Evolutionary conservation across 1,284 basidiomycete genomes (phyloP).

Genomic region (Cutaneotrichosporon cyanovorans): DNA sequence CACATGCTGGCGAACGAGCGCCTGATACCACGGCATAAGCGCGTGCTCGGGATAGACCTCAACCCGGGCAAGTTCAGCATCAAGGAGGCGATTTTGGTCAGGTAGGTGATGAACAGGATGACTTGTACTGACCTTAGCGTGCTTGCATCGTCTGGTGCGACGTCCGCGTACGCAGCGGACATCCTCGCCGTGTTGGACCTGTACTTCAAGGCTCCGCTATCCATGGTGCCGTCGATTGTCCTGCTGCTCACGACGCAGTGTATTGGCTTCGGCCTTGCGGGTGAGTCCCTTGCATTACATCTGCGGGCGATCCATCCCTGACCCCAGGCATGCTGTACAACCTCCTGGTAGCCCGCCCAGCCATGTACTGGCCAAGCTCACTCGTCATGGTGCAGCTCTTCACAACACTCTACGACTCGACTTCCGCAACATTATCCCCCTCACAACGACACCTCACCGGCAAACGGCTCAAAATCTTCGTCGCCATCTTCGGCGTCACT

Average conservation of each 20-base stretch:
- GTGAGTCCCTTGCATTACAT: slow-evolving; percentile 21
- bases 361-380: slow-evolving; percentile 48
- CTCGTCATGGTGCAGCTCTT: slow-evolving; percentile 50
- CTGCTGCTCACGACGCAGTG: slow-evolving; percentile 52
- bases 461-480: slow-evolving; percentile 46
- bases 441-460: slow-evolving; percentile 34
- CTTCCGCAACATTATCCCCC: slow-evolving; percentile 5
- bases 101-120: slow-evolving; percentile 18
- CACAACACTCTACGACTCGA: slow-evolving; percentile 47
- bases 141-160: slow-evolving; percentile 47
- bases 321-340: slow-evolving; percentile 42
- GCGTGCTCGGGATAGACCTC: slow-evolving; percentile 39
- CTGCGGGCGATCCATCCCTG: too few relatives aligned
- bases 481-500: slow-evolving; percentile 42
- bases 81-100: slow-evolving; percentile 45
- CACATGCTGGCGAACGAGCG: slow-evolving; percentile 39
- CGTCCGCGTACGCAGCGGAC: slow-evolving; percentile 46
- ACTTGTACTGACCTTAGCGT: slow-evolving; percentile 40
- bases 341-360: slow-evolving; percentile 39
- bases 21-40: slow-evolving; percentile 22
- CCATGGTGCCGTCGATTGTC: slow-evolving; percentile 47
- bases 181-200: slow-evolving; percentile 48
- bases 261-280: slow-evolving; percentile 52
- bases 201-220: slow-evolving; percentile 45
- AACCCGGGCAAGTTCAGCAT: slow-evolving; percentile 51